Percentiles rank a stretch among this genome's conserved stretches.
Evolutionary conservation across 768 basidiomycete species (phyloP).

Genomic region (Kondoa malvinella): DNA sequence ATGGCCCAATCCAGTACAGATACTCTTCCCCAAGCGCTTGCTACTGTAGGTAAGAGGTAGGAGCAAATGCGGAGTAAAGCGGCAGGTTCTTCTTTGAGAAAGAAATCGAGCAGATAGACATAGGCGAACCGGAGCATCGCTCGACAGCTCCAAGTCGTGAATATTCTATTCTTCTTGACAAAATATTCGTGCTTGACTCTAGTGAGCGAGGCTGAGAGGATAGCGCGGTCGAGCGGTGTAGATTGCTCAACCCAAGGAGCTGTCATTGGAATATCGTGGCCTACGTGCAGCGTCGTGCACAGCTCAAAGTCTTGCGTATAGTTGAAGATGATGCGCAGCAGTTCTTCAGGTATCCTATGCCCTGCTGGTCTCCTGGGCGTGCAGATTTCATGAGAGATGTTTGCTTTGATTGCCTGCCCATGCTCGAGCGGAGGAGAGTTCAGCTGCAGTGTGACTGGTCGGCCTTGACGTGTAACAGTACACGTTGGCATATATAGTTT

Average conservation of each 20-base stretch:
- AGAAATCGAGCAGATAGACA: slow-evolving; percentile 39
- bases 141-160: slow-evolving; percentile 44
- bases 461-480: too few species aligned
- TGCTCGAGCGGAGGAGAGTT: too few species aligned
- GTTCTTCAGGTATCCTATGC: slow-evolving; percentile 22
- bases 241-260: slow-evolving; percentile 50
- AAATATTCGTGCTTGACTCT: slow-evolving; percentile 13
- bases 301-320: slow-evolving; percentile 53
- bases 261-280: slow-evolving; percentile 50
- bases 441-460: too few species aligned
- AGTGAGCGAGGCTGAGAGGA: slow-evolving; percentile 37
- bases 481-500: too few species aligned
- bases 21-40: slow-evolving; percentile 56
- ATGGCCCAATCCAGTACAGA: slow-evolving; percentile 70
- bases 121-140: slow-evolving; percentile 56
- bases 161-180: background rate
- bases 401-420: too few species aligned
- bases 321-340: slow-evolving; percentile 19
- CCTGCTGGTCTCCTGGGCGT: too few species aligned
- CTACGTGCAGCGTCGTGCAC: slow-evolving; percentile 54
- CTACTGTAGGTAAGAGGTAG: slow-evolving; percentile 12
- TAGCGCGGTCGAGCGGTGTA: slow-evolving; percentile 50
- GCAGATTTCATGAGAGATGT: too few species aligned
- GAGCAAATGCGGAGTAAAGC: slow-evolving; percentile 3
- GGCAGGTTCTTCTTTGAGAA: background rate